phyloP scores from a whole-genome alignment of 2,329 filamentous ascomycete genomes.

The Neobulgaria alba region DNA sequence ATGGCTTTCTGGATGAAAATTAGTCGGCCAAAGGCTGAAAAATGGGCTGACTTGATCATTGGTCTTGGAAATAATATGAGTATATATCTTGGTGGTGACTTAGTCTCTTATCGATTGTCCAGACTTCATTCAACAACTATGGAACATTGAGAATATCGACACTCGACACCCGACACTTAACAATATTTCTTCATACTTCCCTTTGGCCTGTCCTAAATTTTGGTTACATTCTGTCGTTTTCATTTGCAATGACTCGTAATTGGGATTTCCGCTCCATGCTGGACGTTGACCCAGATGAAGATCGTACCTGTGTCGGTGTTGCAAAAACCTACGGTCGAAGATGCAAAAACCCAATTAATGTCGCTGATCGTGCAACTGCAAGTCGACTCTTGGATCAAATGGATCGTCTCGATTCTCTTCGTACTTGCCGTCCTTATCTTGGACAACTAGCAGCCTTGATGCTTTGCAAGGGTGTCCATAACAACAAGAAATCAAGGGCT shows the following conservation, averaged over 20 bases:
- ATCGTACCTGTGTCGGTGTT: constrained; percentile 6
- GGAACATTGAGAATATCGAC: no score
- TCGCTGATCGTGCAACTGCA: not conserved
- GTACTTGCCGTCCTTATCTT: not conserved
- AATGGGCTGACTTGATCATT: no score
- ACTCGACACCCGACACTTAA: no score
- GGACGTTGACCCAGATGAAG: constrained; percentile 5
- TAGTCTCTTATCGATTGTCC: no score
- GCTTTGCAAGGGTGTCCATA: constrained; percentile 9
- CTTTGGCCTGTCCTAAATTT: no score
- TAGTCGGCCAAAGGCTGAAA: no score
- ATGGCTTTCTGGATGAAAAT: no score
- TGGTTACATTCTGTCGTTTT: no score
- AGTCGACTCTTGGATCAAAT: constrained; percentile 9
- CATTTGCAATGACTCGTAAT: constrained; percentile 5
- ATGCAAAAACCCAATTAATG: constrained; percentile 3
- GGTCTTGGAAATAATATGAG: no score
- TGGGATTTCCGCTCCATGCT: constrained; percentile 9
- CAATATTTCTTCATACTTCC: no score
- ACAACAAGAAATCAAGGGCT: constrained; percentile 1
- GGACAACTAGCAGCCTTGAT: constrained; percentile 6
- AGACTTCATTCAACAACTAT: no score
- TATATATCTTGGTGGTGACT: no score
- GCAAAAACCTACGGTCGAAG: not conserved
- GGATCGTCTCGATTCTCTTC: constrained; percentile 3